A percentile compares a stretch with the other conserved stretches of the same genome.
These are phyloP conservation scores for Blepharisma japonicum DNA, from an alignment of 73 alveolate species.

Conservation along the genomic window DNA sequence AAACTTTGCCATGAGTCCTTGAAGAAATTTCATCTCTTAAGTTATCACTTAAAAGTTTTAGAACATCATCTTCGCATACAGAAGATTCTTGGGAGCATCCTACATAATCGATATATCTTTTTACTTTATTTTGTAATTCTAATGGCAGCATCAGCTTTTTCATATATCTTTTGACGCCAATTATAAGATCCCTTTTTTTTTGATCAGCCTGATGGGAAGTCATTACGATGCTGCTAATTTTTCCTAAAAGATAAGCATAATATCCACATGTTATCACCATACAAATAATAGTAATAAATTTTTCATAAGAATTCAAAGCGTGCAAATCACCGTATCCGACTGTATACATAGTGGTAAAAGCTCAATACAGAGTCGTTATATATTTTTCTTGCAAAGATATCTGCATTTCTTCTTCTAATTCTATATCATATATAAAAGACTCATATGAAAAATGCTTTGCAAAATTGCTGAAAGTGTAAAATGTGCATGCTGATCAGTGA, in stretches of 20 bases:
- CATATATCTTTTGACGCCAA: not conserved
- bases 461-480: not conserved
- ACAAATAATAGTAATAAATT: not conserved
- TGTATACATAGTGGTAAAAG: slow-evolving; percentile 26
- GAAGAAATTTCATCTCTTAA: slow-evolving; percentile 12
- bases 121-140: not conserved
- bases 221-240: not conserved
- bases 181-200: not conserved
- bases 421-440: not conserved
- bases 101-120: not conserved
- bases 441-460: not conserved
- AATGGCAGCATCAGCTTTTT: not conserved
- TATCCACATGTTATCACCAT: slow-evolving; percentile 1
- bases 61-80: slow-evolving; percentile 2
- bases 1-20: not conserved
- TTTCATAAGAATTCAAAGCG: slow-evolving; percentile 22
- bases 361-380: slow-evolving; percentile 13
- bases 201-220: not conserved
- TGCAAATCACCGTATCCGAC: slow-evolving; percentile 34
- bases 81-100: not conserved
- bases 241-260: slow-evolving; percentile 14
- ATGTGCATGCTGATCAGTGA: slow-evolving; percentile 20
- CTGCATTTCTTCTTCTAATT: not conserved
- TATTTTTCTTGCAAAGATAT: not conserved
- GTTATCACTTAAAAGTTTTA: not conserved